A percentile compares a stretch with the other conserved stretches of the same genome.
Evolutionary conservation across 352 stramenopile species (phyloP).

Genomic region (Thalassiosira exigua): DNA sequence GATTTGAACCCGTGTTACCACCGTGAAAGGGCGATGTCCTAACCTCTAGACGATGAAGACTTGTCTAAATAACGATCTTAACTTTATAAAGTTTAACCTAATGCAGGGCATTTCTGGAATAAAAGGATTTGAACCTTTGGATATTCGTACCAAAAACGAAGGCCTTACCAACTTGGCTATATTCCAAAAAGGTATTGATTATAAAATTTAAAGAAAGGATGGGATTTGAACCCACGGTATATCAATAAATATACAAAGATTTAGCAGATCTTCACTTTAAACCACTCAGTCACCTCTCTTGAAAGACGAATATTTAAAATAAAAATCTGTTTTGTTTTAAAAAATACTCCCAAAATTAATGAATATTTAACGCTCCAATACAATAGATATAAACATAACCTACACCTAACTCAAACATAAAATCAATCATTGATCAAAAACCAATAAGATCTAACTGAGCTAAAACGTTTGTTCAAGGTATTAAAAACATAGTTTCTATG

Average conservation of each 20-base stretch:
- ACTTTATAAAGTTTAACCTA: too few species aligned
- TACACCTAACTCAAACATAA: constrained; percentile 52
- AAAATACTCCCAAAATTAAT: constrained; percentile 53
- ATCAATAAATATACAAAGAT: constrained; percentile 48
- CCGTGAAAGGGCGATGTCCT: constrained; percentile 44
- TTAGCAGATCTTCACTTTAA: constrained; percentile 57
- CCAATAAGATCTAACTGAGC: constrained; percentile 45
- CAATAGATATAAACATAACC: constrained; percentile 49
- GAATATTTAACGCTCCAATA: constrained; percentile 41
- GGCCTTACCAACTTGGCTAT: constrained; percentile 48
- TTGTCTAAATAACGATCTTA: too few species aligned
- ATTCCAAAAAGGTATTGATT: constrained; percentile 44
- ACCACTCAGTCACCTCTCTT: constrained; percentile 40
- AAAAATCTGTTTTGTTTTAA: constrained; percentile 12
- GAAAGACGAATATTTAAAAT: constrained; percentile 21
- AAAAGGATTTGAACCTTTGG: constrained; percentile 46
- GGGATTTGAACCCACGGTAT: constrained; percentile 52
- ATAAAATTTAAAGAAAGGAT: constrained; percentile 53
- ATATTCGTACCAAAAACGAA: constrained; percentile 47
- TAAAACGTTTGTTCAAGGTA: constrained; percentile 54
- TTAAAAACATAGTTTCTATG: constrained; percentile 54
- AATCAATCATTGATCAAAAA: constrained; percentile 64
- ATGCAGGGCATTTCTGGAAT: constrained; percentile 40
- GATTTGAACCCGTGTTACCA: constrained; percentile 42
- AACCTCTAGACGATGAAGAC: constrained; percentile 44